phyloP scores from a whole-genome alignment of 2,329 filamentous ascomycete species.

The Mycosphaerella sp. region DNA sequence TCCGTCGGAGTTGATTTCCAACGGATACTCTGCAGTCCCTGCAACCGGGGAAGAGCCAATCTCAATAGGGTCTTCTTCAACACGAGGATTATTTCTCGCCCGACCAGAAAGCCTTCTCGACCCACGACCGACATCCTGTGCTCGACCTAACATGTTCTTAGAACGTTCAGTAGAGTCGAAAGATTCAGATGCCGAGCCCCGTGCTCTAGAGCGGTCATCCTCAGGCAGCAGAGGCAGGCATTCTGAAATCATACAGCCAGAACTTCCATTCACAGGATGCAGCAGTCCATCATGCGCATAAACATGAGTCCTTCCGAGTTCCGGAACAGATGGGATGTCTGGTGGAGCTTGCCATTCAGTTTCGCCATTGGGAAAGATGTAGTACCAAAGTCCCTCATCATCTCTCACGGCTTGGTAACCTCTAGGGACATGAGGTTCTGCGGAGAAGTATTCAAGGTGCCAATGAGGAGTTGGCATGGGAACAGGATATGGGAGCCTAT shows the following conservation, averaged over 20 bases:
- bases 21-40: not conserved
- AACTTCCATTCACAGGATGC: not conserved
- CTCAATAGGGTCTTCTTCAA: too few relatives aligned
- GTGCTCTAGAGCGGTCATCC: not conserved
- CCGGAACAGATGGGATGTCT: not conserved
- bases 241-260: not conserved
- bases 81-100: too few relatives aligned
- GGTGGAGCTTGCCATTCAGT: not conserved
- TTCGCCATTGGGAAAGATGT: not conserved
- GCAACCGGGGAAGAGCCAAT: not conserved
- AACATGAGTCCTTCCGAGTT: not conserved
- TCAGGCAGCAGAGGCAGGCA: not conserved
- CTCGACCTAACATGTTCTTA: too few relatives aligned
- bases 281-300: constrained; percentile 1
- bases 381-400: not conserved
- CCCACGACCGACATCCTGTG: too few relatives aligned
- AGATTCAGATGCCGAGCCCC: too few relatives aligned
- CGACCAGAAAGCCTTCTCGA: too few relatives aligned
- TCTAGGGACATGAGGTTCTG: not conserved
- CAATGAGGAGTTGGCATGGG: not conserved
- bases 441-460: not conserved
- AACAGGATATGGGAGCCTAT: not conserved
- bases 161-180: too few relatives aligned
- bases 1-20: too few relatives aligned
- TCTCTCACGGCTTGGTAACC: not conserved